Base-by-base conservation (phyloP, 139 green algal genomes). In the Auxenochlorella pyrenoidosa region DNA sequence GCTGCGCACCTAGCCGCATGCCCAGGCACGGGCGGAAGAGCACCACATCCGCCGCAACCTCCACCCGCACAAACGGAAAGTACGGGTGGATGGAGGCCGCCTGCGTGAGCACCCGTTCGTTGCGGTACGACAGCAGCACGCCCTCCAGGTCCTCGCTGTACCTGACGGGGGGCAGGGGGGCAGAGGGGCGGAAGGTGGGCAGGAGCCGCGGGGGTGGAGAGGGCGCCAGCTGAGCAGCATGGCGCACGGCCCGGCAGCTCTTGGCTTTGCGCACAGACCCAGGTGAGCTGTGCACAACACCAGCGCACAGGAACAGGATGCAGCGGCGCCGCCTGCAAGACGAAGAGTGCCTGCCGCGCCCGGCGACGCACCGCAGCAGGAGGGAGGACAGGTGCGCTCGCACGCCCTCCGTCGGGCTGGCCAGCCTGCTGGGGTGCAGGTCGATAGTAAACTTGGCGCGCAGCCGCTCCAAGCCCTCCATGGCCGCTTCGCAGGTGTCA, bases 141-240 rank as follows among this genome's bases (percentile, higher is more conserved):
- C 92, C 93, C 12, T 89, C 86, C 21, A 95, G 75, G 38, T 94
- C 87, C 6, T 95, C 88, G 63, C 89, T 91, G 43, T 93, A 95
- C 47, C 93, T 94, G 90, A n/a, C 83, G 41, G 26, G 34, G 34
- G 78, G 6, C 18, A 51, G n/a, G 38, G 5, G 24, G 30, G 79
- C 68, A 51, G 15, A 16, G 13, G 13, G 54, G 15, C 32, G n/a
- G n/a, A 2, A 34, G 47, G 34, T 28, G 19, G 28, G 40, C 60
- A 60, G 81, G 36, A 2, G 5, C 30, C 5, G 26, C 54, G 5
- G 32, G 15, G n/a, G 22, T 44, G 3, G 34, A 30, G 60, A 65
- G 26, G 19, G 10, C n/a, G n/a, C n/a, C n/a, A 79, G 3, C 4
- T n/a, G 18, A 38, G 13, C 18, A n/a, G 38, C 18, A 34, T 28